Percentiles rank a stretch among this genome's conserved stretches.
These are phyloP conservation scores for Hymenoscyphus fraxineus DNA, from an alignment of 2,329 filamentous ascomycete genomes.

Conservation along the genomic window DNA sequence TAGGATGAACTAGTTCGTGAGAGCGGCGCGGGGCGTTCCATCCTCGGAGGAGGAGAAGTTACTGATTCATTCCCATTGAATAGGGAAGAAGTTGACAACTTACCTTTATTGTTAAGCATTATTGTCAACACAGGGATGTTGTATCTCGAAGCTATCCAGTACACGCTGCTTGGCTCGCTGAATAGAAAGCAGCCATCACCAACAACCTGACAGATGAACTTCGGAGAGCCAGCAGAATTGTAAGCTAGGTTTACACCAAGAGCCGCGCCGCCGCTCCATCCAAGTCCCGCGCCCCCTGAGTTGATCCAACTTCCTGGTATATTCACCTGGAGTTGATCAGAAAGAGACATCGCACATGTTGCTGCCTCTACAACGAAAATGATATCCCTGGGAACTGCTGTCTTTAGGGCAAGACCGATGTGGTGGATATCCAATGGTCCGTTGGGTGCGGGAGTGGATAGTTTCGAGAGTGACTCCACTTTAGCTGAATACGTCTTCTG, in stretches of 20 bases:
- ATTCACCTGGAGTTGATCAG: background rate
- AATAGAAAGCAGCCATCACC: conserved; percentile 64
- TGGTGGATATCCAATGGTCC: background rate
- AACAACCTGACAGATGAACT: conserved; percentile 35
- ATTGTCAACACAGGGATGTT: conserved; percentile 45
- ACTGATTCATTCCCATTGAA: background rate
- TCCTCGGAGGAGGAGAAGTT: conserved; percentile 32
- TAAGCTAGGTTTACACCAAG: background rate
- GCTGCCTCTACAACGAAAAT: background rate
- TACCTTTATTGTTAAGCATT: background rate
- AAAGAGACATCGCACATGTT: background rate
- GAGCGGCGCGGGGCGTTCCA: conserved; percentile 62
- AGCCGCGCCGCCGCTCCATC: background rate
- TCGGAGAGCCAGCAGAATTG: background rate
- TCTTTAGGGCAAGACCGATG: background rate
- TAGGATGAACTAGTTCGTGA: conserved; percentile 58
- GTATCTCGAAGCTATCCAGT: conserved; percentile 63
- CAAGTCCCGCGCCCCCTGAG: background rate
- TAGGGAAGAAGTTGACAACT: background rate
- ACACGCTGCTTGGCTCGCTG: conserved; percentile 57
- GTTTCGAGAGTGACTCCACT: background rate
- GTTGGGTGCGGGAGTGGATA: background rate
- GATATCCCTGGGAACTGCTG: background rate
- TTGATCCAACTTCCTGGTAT: background rate
- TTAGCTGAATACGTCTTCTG: background rate